phyloP scores from a whole-genome alignment of 2,329 filamentous ascomycete genomes.

The Coniochaeta pulveracea region DNA sequence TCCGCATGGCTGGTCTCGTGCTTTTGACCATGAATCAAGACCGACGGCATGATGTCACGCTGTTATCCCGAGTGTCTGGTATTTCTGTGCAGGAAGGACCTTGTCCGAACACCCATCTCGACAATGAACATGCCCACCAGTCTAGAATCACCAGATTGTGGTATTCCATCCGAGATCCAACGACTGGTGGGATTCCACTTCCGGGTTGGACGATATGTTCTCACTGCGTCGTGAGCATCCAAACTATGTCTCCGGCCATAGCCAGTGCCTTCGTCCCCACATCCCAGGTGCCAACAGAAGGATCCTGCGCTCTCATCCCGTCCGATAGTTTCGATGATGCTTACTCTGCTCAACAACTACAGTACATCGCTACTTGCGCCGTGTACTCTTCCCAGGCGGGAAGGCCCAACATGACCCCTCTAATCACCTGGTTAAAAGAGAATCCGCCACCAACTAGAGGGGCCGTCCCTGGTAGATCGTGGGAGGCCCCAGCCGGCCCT shows the following conservation, averaged over 20 bases:
- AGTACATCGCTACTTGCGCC: conserved; percentile 6
- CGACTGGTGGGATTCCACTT: conserved; percentile 4
- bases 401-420: conserved; percentile 3
- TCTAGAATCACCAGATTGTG: conserved; percentile 4
- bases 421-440: conserved; percentile 6
- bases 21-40: conserved; percentile 8
- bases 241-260: conserved; percentile 6
- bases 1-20: conserved; percentile 7
- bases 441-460: conserved; percentile 6
- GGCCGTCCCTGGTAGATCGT: not conserved
- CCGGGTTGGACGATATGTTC: conserved; percentile 7
- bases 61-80: conserved; percentile 7
- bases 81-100: conserved; percentile 5
- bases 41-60: conserved; percentile 3
- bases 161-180: conserved; percentile 6
- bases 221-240: conserved; percentile 5
- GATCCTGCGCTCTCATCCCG: conserved; percentile 5
- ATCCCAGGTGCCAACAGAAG: not conserved
- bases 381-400: conserved; percentile 2
- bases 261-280: conserved; percentile 4
- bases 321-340: conserved; percentile 7
- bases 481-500: conserved; percentile 1
- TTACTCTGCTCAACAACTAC: conserved; percentile 4
- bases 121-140: conserved; percentile 1
- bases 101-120: conserved; percentile 6